These are phyloP conservation scores for Firmiana major DNA, from an alignment of 345 rosid species.

Conservation along the genomic window DNA sequence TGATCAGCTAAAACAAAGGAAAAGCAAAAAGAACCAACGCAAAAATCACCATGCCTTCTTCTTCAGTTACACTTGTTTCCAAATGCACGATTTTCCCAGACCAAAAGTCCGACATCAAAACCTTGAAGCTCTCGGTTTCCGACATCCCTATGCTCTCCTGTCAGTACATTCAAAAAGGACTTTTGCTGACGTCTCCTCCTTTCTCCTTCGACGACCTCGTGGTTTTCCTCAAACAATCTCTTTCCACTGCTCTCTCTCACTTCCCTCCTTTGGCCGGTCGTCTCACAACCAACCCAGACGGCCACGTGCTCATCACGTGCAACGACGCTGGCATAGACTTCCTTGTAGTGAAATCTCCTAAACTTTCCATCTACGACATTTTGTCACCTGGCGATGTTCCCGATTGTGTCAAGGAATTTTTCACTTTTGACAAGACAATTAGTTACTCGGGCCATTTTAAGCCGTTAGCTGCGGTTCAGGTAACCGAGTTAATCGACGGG, in stretches of 20 bases:
- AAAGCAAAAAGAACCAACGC: background rate
- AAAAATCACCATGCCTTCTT: slow-evolving; percentile 47
- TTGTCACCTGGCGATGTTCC: slow-evolving; percentile 60
- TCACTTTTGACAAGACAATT: slow-evolving; percentile 55
- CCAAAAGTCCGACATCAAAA: slow-evolving; percentile 29
- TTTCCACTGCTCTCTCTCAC: slow-evolving; percentile 59
- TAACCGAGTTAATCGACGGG: slow-evolving; percentile 72
- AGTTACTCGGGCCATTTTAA: slow-evolving; percentile 74
- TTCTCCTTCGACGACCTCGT: slow-evolving; percentile 40
- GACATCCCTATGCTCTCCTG: slow-evolving; percentile 97
- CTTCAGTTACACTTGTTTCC: slow-evolving; percentile 45
- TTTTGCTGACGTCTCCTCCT: slow-evolving; percentile 54
- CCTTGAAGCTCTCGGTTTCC: slow-evolving; percentile 75
- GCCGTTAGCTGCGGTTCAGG: slow-evolving; percentile 76
- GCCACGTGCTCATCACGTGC: slow-evolving; percentile 60
- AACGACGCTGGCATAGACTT: slow-evolving; percentile 77
- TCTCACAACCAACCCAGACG: slow-evolving; percentile 48
- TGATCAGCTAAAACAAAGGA: background rate
- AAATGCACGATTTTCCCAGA: slow-evolving; percentile 57
- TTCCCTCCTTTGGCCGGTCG: slow-evolving; percentile 91
- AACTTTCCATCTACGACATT: slow-evolving; percentile 34
- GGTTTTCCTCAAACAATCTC: slow-evolving; percentile 50
- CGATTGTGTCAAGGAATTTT: slow-evolving; percentile 60
- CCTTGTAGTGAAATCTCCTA: slow-evolving; percentile 50
- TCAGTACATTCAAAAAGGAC: slow-evolving; percentile 93